Evolutionary conservation across 164 flowering plant genomes (phyloP).

Genomic region (Stephania cephalantha): DNA sequence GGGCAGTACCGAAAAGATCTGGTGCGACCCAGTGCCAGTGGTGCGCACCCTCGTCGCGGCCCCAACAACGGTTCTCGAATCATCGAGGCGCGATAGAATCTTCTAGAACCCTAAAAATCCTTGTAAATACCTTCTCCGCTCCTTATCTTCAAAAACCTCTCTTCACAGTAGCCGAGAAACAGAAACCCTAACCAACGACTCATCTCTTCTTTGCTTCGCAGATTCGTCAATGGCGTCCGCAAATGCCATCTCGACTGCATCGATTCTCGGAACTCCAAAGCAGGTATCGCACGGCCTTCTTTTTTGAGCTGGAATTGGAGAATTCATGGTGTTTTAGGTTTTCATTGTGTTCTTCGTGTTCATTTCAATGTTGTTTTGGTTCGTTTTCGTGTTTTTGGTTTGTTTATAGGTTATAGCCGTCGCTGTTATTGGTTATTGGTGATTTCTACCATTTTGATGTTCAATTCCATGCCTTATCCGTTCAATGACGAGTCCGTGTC

Average conservation of each 20-base stretch:
- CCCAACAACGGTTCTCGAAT: conserved; percentile 11
- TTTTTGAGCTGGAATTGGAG: background rate
- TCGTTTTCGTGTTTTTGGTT: background rate
- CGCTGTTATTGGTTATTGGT: background rate
- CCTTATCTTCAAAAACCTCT: too few relatives aligned
- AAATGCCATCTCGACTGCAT: conserved; percentile 54
- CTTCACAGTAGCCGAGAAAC: too few relatives aligned
- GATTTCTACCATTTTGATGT: background rate
- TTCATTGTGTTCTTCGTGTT: background rate
- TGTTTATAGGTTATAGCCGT: background rate
- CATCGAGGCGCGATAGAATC: conserved; percentile 17
- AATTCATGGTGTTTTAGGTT: background rate
- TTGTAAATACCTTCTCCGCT: too few relatives aligned
- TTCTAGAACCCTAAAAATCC: conserved; percentile 18
- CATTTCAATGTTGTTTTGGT: background rate
- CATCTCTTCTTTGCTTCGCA: background rate
- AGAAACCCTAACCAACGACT: background rate
- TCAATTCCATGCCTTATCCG: background rate
- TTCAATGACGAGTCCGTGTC: background rate
- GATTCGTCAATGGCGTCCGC: conserved; percentile 58
- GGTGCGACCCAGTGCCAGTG: background rate
- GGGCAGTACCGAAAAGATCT: background rate
- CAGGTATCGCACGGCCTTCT: conserved; percentile 28
- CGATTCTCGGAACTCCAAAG: conserved; percentile 47
- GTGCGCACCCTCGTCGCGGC: background rate